Conservation (phyloP, 73 alveolate genomes). For the Tetrahymena elliotti region DNA sequence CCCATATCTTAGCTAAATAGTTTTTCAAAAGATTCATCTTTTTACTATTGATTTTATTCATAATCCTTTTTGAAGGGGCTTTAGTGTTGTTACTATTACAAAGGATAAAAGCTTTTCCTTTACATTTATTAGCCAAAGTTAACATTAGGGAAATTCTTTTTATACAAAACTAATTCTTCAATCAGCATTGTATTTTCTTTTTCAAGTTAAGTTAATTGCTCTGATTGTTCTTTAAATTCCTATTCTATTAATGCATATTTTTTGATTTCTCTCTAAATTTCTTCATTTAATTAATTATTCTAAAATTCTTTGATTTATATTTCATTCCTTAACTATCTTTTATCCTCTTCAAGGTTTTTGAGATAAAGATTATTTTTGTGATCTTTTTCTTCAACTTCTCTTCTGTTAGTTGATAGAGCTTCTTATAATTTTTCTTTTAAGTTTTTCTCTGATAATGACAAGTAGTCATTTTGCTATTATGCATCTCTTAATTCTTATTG, state of each 20-base stretch:
- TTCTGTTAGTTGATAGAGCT: not conserved
- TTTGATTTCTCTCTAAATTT: not conserved
- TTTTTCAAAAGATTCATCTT: not conserved
- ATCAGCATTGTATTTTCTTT: not conserved
- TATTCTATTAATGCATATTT: not conserved
- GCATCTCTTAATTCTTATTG: not conserved
- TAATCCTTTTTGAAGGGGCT: not conserved
- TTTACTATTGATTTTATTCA: not conserved
- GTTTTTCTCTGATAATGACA: not conserved
- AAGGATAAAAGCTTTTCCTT: not conserved
- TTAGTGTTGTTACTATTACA: not conserved
- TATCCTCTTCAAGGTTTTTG: not conserved
- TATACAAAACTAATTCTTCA: not conserved
- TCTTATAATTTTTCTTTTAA: not conserved
- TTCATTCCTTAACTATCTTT: not conserved
- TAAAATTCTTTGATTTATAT: not conserved
- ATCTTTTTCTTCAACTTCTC: not conserved
- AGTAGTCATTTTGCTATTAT: not conserved
- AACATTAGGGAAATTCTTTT: not conserved
- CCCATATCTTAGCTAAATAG: not conserved
- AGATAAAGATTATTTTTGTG: not conserved
- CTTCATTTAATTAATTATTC: not conserved
- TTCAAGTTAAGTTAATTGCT: not conserved
- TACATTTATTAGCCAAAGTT: not conserved
- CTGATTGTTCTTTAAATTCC: not conserved